phyloP scores from a whole-genome alignment of 345 rosid species.

The Eucalyptus regnans region DNA sequence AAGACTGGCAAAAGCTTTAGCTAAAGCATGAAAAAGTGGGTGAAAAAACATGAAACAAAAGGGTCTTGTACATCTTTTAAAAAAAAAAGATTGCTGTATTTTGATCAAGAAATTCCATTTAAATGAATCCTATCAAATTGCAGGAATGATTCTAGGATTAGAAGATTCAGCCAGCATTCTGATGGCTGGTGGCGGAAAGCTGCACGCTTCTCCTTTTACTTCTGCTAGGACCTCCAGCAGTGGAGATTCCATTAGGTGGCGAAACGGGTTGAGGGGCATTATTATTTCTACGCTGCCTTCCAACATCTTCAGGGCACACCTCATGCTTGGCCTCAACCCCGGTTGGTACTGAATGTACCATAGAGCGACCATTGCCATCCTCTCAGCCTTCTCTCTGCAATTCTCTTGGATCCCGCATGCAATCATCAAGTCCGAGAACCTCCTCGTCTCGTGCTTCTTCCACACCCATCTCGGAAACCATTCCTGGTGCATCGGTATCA shows the following conservation, averaged over 20 bases:
- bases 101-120: background rate
- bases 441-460: background rate
- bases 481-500: background rate
- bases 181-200: background rate
- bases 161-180: background rate
- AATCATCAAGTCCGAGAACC: background rate
- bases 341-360: background rate
- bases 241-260: background rate
- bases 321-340: constrained; percentile 1
- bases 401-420: background rate
- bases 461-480: background rate
- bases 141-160: background rate
- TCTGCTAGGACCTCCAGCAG: background rate
- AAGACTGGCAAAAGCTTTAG: background rate
- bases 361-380: background rate
- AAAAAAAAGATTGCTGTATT: too few species aligned
- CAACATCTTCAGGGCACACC: constrained; percentile 3
- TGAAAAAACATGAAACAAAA: too few species aligned
- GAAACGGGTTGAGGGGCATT: background rate
- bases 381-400: background rate
- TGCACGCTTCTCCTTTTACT: background rate
- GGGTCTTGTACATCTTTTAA: too few species aligned
- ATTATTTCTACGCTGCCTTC: background rate
- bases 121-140: background rate
- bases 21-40: background rate